These are phyloP conservation scores for Colletotrichum viniferum DNA, from an alignment of 2,329 filamentous ascomycete genomes.

Conservation along the genomic window DNA sequence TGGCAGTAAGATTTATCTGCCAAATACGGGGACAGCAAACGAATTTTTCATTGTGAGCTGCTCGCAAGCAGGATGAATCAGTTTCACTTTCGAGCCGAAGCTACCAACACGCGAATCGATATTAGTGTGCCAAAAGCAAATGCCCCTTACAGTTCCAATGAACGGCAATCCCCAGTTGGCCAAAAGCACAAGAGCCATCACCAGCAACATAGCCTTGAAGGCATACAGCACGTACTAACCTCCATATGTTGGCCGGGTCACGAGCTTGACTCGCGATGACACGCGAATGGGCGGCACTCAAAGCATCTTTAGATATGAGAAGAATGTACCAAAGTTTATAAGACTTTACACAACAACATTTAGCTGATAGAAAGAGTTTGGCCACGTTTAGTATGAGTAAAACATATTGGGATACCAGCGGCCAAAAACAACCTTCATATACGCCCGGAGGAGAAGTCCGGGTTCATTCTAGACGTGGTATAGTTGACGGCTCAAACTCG, in stretches of 20 bases:
- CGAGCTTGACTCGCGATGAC: neutral
- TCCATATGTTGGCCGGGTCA: neutral
- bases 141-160: neutral
- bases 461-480: neutral
- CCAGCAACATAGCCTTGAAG: neutral
- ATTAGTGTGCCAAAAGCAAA: neutral
- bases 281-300: neutral
- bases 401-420: neutral
- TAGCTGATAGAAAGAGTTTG: neutral
- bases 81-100: neutral
- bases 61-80: neutral
- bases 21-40: neutral
- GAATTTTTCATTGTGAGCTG: neutral
- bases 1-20: neutral
- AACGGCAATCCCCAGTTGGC: accelerated
- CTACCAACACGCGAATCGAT: neutral
- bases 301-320: neutral
- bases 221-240: neutral
- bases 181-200: neutral
- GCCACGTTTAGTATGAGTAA: neutral
- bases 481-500: neutral
- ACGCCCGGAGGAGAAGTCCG: neutral
- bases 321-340: neutral
- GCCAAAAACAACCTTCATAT: neutral
- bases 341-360: neutral